phyloP scores from a whole-genome alignment of 176 grass and related monocot species.

The Lolium multiflorum region DNA sequence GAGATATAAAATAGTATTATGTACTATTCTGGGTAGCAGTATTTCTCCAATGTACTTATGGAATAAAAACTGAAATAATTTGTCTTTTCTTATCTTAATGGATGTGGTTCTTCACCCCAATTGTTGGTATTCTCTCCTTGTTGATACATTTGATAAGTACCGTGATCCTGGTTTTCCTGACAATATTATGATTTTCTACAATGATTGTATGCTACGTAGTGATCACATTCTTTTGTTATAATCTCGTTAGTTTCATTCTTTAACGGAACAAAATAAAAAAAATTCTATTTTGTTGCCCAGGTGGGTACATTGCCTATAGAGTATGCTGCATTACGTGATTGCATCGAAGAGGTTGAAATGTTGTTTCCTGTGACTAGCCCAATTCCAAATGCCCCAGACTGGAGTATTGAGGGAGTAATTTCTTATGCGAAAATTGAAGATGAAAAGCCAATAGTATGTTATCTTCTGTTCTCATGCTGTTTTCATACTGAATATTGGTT shows the following conservation, averaged over 20 bases:
- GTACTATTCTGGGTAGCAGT: neutral
- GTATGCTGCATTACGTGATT: slow-evolving; percentile 28
- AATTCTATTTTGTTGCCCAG: slow-evolving; percentile 27
- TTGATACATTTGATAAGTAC: slow-evolving; percentile 9
- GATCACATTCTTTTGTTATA: neutral
- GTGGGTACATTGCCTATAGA: slow-evolving; percentile 34
- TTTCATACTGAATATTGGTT: neutral
- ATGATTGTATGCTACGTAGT: neutral
- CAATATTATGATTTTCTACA: neutral
- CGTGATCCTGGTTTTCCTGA: neutral
- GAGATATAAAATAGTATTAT: neutral
- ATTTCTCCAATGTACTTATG: slow-evolving; percentile 2
- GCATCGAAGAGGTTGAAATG: slow-evolving; percentile 51
- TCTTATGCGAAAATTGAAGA: slow-evolving; percentile 41
- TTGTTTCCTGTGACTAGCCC: slow-evolving; percentile 49
- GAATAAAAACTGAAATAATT: neutral
- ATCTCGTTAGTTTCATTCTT: neutral
- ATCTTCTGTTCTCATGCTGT: neutral
- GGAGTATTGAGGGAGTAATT: slow-evolving; percentile 53
- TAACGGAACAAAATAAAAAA: neutral
- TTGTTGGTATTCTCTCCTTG: neutral
- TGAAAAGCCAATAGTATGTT: slow-evolving; percentile 42
- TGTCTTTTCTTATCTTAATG: neutral
- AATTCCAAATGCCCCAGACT: slow-evolving; percentile 43
- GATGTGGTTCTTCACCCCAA: neutral